Conservation (phyloP, 1,139 yeast genomes). For the Yamadazyma buinensis region DNA sequence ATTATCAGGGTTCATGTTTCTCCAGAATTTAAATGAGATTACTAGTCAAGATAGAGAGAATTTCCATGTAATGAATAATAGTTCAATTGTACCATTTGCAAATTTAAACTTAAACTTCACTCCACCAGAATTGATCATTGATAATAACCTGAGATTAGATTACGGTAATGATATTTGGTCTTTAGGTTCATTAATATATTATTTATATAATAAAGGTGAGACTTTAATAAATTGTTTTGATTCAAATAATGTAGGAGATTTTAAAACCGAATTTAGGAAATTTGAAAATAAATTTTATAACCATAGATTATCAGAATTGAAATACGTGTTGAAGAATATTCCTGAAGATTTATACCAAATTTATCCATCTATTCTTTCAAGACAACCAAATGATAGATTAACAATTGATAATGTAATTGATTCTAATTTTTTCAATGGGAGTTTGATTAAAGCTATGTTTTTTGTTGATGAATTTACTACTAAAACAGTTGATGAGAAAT, state of each 20-base stretch:
- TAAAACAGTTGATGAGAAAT: slow-evolving; percentile 63
- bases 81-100: slow-evolving; percentile 76
- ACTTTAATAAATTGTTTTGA: slow-evolving; percentile 45
- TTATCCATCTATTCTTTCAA: slow-evolving; percentile 35
- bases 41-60: slow-evolving; percentile 48
- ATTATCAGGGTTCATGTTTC: slow-evolving; percentile 68
- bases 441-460: slow-evolving; percentile 76
- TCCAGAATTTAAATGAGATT: slow-evolving; percentile 51
- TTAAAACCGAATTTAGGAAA: slow-evolving; percentile 43
- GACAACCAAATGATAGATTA: slow-evolving; percentile 43
- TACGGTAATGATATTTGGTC: slow-evolving; percentile 82
- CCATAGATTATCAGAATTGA: slow-evolving; percentile 44
- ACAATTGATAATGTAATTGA: slow-evolving; percentile 50
- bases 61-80: slow-evolving; percentile 59
- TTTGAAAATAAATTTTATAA: slow-evolving; percentile 40
- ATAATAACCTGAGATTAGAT: slow-evolving; percentile 39
- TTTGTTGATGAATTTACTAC: slow-evolving; percentile 84
- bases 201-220: slow-evolving; percentile 54
- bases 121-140: slow-evolving; percentile 30
- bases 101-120: slow-evolving; percentile 69
- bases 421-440: slow-evolving; percentile 68
- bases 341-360: slow-evolving; percentile 32
- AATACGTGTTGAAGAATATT: slow-evolving; percentile 41
- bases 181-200: slow-evolving; percentile 70
- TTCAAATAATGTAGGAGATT: slow-evolving; percentile 44